Conservation (phyloP, 2,329 filamentous ascomycete species). For the Ophiostoma pallidulum region DNA sequence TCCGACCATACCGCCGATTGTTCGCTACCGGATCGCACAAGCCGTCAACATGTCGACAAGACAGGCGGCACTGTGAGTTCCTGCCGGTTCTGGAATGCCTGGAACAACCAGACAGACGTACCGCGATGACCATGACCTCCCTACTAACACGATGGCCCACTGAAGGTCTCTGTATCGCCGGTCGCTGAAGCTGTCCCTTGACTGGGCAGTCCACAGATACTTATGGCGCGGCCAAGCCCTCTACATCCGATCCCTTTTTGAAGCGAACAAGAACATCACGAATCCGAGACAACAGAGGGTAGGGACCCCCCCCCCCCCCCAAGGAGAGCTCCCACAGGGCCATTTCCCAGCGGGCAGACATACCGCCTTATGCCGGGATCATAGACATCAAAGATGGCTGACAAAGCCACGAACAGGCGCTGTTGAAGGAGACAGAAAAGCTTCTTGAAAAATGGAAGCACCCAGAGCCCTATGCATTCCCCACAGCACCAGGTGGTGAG, state of each 20-base stretch:
- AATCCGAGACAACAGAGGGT: slow-evolving; percentile 84
- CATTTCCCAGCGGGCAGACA: too few species aligned
- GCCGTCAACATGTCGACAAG: slow-evolving; percentile 31
- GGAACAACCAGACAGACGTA: too few species aligned
- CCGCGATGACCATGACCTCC: too few species aligned
- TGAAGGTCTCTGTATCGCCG: slow-evolving; percentile 74
- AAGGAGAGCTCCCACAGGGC: too few species aligned
- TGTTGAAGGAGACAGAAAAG: slow-evolving; percentile 81
- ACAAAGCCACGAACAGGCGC: too few species aligned
- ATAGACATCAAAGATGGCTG: too few species aligned
- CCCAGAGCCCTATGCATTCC: slow-evolving; percentile 82
- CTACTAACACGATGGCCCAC: not conserved
- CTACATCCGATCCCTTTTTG: slow-evolving; percentile 91
- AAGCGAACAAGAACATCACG: slow-evolving; percentile 77
- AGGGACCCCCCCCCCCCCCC: too few species aligned
- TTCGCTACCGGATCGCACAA: not conserved
- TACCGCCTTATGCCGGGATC: too few species aligned
- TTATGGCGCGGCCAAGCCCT: slow-evolving; percentile 93
- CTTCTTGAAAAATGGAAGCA: slow-evolving; percentile 93
- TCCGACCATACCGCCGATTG: too few species aligned
- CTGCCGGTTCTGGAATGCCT: too few species aligned
- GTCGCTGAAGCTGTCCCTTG: slow-evolving; percentile 82
- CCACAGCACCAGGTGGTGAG: slow-evolving; percentile 87
- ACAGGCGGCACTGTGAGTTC: slow-evolving; percentile 42
- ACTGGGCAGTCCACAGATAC: slow-evolving; percentile 89